Conservation (phyloP, 768 basidiomycete genomes). For the Mycena vulgaris region DNA sequence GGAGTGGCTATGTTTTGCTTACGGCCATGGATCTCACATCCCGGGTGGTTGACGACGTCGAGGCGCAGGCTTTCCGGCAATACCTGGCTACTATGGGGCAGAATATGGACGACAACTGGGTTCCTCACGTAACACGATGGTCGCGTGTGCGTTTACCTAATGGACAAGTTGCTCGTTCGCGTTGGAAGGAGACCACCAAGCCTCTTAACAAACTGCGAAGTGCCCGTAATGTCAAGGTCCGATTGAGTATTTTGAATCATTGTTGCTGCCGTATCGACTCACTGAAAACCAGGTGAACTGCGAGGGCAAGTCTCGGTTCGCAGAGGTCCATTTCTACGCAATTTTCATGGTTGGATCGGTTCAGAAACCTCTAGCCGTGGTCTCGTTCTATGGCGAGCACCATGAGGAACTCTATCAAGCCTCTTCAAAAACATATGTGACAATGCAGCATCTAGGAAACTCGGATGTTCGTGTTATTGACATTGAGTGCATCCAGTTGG, state of each 20-base stretch:
- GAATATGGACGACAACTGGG: background rate
- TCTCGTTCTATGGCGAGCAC: background rate
- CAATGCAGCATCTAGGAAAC: background rate
- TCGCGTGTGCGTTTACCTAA: background rate
- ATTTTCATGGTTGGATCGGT: background rate
- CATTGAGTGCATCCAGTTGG: background rate
- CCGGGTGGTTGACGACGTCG: background rate
- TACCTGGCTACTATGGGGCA: background rate
- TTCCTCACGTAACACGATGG: background rate
- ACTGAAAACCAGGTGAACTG: background rate
- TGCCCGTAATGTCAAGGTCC: background rate
- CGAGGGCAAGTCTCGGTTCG: background rate
- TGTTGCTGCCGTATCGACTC: background rate
- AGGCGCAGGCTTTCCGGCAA: background rate
- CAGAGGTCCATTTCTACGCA: background rate
- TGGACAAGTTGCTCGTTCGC: background rate
- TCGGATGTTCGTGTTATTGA: background rate
- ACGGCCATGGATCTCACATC: background rate
- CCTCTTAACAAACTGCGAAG: background rate
- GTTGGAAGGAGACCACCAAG: background rate
- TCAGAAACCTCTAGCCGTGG: background rate
- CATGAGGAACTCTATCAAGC: background rate
- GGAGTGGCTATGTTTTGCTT: background rate
- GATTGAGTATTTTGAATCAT: background rate
- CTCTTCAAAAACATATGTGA: slow-evolving; percentile 2